Base-by-base conservation (phyloP, 169 alveolate genomes). In the Cryptosporidium tyzzeri region DNA sequence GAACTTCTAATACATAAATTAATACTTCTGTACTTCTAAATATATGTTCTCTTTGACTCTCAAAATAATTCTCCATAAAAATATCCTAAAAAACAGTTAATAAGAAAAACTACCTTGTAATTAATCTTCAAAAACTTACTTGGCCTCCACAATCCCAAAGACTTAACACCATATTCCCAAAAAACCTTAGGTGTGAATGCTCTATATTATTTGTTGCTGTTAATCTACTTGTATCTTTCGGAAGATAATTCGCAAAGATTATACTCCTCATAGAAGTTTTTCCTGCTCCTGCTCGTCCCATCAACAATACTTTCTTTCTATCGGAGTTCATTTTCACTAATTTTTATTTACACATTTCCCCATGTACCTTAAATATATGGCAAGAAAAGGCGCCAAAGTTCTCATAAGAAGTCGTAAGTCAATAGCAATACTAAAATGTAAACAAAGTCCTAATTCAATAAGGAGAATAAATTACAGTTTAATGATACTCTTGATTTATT, bases 81-180 rank as follows among this genome's bases (percentile, higher is more conserved):
- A 94, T 94, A 84, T 96, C 99, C 93, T 80, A n/a, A 26, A 58
- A 31, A 14, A 29, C 10, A 18, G 31, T n/a, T 16, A 65, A 0
- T 37, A 5, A 31, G 4, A 26, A 65, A 16, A 23, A 31, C 51
- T 31, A 8, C 29, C 26, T 33, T 33, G 1, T 21, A 65, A 7
- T 59, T 26, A 21, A 8, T 16, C 3, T 8, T 21, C n/a, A 16
- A n/a, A 23, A 61, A 80, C 89, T 35, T 62, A 80, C 89, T 21
- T 97, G 96, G 4, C 99, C 99, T 26, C 99, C 99, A 86, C 99
- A 97, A 89, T 97, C 99, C 98, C 98, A 97, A 51, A 97, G 92
- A 41, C 95, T 95, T 68, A 97, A 93, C 45, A 91, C 93, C 69
- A 96, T 93, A 85, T 94, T 96, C 85, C 99, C 99, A 92, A 97